Evolutionary conservation across 2,329 filamentous ascomycete species (phyloP).

Genomic region (Penicillium sp.): DNA sequence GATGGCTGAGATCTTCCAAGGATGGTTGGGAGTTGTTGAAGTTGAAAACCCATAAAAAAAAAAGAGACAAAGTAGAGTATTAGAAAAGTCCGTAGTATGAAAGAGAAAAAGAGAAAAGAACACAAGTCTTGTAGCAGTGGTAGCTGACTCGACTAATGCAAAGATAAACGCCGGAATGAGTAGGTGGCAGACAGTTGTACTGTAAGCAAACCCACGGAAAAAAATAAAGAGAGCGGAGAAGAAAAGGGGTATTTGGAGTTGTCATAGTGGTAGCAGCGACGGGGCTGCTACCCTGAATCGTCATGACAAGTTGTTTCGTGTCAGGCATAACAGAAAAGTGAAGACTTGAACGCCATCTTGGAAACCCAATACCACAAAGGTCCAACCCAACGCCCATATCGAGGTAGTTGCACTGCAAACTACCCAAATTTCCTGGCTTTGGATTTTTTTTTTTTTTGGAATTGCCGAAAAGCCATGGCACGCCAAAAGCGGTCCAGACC

Average conservation of each 20-base stretch:
- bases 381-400: slow-evolving; percentile 9
- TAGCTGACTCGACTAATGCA: slow-evolving; percentile 10
- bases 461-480: slow-evolving; percentile 13
- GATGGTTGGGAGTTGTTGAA: slow-evolving; percentile 5
- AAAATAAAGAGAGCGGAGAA: not conserved
- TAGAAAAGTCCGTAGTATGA: slow-evolving; percentile 10
- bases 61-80: slow-evolving; percentile 7
- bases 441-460: slow-evolving; percentile 19
- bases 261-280: slow-evolving; percentile 3
- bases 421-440: slow-evolving; percentile 3
- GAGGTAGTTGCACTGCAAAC: slow-evolving; percentile 13
- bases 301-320: slow-evolving; percentile 9
- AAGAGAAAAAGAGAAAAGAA: not conserved
- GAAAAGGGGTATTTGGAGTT: slow-evolving; percentile 8
- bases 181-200: not conserved
- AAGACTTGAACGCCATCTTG: slow-evolving; percentile 16
- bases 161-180: slow-evolving; percentile 10
- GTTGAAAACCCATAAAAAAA: not conserved
- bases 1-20: not conserved
- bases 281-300: slow-evolving; percentile 1
- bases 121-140: not conserved
- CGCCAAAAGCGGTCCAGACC: slow-evolving; percentile 28
- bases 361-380: slow-evolving; percentile 7
- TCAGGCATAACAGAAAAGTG: slow-evolving; percentile 6
- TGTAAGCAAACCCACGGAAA: not conserved